Base-by-base conservation (phyloP, 768 basidiomycete species). In the Tylopilus sp. region DNA sequence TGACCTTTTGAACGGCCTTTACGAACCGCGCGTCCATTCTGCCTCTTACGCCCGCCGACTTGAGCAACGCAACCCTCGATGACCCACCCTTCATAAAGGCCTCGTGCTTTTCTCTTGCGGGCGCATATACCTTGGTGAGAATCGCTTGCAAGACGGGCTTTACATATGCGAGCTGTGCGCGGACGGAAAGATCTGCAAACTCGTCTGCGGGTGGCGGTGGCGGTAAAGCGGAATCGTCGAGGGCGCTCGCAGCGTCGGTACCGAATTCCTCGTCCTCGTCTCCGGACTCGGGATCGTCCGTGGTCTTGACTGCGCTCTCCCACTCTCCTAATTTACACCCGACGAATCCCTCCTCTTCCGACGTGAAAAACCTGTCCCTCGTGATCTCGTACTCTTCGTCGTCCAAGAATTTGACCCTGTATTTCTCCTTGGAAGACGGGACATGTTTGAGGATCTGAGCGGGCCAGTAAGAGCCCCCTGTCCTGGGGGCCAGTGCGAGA, bases 61-160 rank as follows among this genome's bases (percentile, higher is more conserved):
- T 63, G 48, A 71, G 49, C 11, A 71, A 26, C 30, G 58, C 47
- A 25, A 71, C 65, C 51, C 85, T 73, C 13, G 72, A 73, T 4
- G 70, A 66, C 0, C 83, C 85, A 12, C 86, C 86, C 49, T 71
- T 76, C 64, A 90, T 77, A 58, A 85, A 90, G 0, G 64, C 66
- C 7, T 72, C 70, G 56, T 88, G 83, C 22, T 74, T 74, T 25
- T 59, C 59, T 50, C 56, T 62, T 3, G 81, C 79, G 2, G 89
- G 89, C 1, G 50, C 55, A 62, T 86, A 90, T 29, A 63, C 59
- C 29, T 78, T 78, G 30, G 76, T 77, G 30, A 91, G 65, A 29
- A 89, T 78, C 2, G 82, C 84, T 24, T 61, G 68, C 38, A 92
- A 69, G 14, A 89, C 74, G 2, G 82, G 82, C 55, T 85, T 88